These are phyloP conservation scores for Theobroma cacao DNA, from an alignment of 345 rosid species.

Conservation along the genomic window DNA sequence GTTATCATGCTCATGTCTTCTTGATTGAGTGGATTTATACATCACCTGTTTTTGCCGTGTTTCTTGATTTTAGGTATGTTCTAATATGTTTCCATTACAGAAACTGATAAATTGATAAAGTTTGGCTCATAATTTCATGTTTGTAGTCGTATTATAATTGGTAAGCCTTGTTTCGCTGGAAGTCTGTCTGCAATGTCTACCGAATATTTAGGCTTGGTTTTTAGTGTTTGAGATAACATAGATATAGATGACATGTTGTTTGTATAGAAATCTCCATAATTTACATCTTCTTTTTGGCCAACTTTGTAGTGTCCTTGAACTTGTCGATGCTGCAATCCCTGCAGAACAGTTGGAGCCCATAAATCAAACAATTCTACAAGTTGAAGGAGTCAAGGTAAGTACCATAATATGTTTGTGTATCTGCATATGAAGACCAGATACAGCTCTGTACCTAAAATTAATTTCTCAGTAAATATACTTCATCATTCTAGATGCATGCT, in stretches of 20 bases:
- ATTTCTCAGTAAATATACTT: not conserved
- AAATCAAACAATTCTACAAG: constrained; percentile 64
- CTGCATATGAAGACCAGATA: not conserved
- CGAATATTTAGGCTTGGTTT: not conserved
- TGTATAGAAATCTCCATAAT: not conserved
- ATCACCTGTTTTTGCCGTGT: not conserved
- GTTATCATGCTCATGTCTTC: not conserved
- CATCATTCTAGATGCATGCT: not conserved
- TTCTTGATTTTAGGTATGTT: not conserved
- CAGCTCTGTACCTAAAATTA: not conserved
- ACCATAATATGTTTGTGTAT: not conserved
- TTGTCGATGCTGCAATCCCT: constrained; percentile 95
- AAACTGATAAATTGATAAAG: not conserved
- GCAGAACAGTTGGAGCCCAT: constrained; percentile 65
- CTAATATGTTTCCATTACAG: not conserved
- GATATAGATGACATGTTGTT: not conserved
- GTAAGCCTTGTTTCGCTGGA: not conserved
- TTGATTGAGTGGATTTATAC: not conserved
- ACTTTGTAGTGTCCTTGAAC: constrained; percentile 68
- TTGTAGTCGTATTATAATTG: not conserved
- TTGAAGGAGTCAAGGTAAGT: constrained; percentile 77
- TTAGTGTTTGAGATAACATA: not conserved
- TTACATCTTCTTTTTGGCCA: constrained; percentile 20
- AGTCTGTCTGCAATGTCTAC: not conserved
- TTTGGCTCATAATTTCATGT: not conserved